Base-by-base conservation (phyloP, 352 stramenopile genomes). In the Globisporangium iwayamae region DNA sequence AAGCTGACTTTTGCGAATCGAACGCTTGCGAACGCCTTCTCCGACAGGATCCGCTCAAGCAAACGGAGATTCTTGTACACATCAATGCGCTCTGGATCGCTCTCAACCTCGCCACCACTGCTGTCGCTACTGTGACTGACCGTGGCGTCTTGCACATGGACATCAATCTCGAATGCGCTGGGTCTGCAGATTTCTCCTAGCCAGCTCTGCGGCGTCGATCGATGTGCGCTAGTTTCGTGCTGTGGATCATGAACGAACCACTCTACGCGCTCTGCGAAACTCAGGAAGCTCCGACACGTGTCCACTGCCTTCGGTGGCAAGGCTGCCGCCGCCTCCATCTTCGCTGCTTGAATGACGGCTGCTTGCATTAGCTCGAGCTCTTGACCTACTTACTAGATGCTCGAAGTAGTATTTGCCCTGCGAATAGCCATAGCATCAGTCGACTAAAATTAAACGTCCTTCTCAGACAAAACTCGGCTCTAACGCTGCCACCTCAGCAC, bases 1-100 rank as follows among this genome's bases (percentile, higher is more conserved):
- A 60, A 25, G 4, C 55, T 25, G 22, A 60, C 55, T 38, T 60
- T 60, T 38, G 55, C 55, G n/a, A 48, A 60, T 34, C 55, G 55
- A 52, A 60, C 45, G 20, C 55, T 62, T 4, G 56, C 28, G 20
- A 55, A 54, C 30, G 43, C 9, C 2, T 43, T 43, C 9, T 55
- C 43, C 6, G 30, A 46, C n/a, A 54, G 8, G 30, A 45, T 36
- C 13, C 47, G 32, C 2, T n/a, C 30, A 34, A 46, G 34, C 6
- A 56, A 47, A 18, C 30, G 22, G 57, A 46, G 10, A 16, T 55
- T 36, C 11, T 55, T 32, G 13, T 56, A 18, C 8, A 34, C 20
- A 20, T 56, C 45, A 11, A 56, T 25, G 8, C 14, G 39, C 16
- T 28, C 18, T 13, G 16, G 14, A 4, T 38, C 45, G 5, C 28